These are phyloP conservation scores for Blastocystis sp. DNA, from an alignment of 352 stramenopile genomes.

Conservation along the genomic window DNA sequence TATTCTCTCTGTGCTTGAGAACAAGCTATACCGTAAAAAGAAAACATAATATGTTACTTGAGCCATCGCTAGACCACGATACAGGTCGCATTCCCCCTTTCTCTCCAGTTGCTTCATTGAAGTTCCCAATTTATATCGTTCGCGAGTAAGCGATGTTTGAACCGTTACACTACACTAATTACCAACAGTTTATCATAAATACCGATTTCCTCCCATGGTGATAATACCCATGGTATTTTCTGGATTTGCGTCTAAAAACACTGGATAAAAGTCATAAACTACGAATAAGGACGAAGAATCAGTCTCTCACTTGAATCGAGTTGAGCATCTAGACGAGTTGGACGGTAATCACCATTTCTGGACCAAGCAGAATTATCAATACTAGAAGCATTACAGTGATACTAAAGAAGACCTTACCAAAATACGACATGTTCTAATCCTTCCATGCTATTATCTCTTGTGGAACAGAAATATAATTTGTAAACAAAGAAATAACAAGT, in stretches of 20 bases:
- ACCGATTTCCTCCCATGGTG: conserved; percentile 53
- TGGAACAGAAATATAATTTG: not conserved
- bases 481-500: not conserved
- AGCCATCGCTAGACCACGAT: conserved; percentile 45
- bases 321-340: conserved; percentile 41
- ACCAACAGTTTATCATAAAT: not conserved
- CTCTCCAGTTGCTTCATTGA: conserved; percentile 45
- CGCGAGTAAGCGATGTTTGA: conserved; percentile 24
- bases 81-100: conserved; percentile 37
- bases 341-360: conserved; percentile 47
- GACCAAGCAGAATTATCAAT: conserved; percentile 56
- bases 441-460: not conserved
- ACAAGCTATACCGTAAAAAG: not conserved
- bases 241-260: conserved; percentile 39
- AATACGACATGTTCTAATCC: conserved; percentile 48
- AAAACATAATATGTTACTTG: not conserved
- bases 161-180: conserved; percentile 39
- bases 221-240: conserved; percentile 57
- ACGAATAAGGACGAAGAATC: not conserved
- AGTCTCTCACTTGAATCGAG: conserved; percentile 32
- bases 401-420: not conserved
- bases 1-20: conserved; percentile 56
- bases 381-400: not conserved
- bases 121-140: conserved; percentile 59
- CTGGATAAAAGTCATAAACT: conserved; percentile 57